These are phyloP conservation scores for Talaromyces sp. DNA, from an alignment of 2,329 filamentous ascomycete species.

Conservation along the genomic window DNA sequence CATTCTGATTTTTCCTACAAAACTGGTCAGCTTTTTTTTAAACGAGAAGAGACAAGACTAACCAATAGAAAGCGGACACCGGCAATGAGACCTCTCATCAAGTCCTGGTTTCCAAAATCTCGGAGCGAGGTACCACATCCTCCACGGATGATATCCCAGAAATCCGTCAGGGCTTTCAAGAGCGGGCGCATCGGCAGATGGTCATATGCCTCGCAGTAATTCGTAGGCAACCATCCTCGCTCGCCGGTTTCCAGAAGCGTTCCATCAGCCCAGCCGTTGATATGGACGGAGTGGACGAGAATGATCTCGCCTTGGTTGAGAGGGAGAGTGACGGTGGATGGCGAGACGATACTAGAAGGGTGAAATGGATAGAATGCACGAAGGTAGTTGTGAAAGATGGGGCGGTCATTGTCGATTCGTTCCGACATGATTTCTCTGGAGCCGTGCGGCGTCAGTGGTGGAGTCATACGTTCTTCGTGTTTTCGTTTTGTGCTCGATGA, in stretches of 20 bases:
- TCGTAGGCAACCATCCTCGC: conserved; percentile 93
- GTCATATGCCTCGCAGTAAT: conserved; percentile 95
- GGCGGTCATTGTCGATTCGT: conserved; percentile 45
- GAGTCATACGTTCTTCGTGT: conserved; percentile 60
- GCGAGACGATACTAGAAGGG: conserved; percentile 69
- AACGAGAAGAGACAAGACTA: conserved; percentile 37
- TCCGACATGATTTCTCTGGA: conserved; percentile 52
- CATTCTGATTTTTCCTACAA: conserved; percentile 79
- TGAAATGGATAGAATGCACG: conserved; percentile 92
- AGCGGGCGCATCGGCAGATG: conserved; percentile 80
- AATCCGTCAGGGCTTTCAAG: conserved; percentile 78
- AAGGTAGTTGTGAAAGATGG: conserved; percentile 88
- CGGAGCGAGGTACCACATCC: conserved; percentile 69
- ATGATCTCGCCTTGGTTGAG: conserved; percentile 89
- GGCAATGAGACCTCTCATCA: conserved; percentile 89
- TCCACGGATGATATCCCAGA: conserved; percentile 85
- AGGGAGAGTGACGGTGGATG: conserved; percentile 81
- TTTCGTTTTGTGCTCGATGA: conserved; percentile 10
- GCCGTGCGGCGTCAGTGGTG: conserved; percentile 68
- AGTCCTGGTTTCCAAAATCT: conserved; percentile 85
- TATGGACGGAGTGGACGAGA: conserved; percentile 91
- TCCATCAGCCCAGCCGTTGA: conserved; percentile 97
- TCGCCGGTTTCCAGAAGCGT: conserved; percentile 81
- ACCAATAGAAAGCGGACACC: conserved; percentile 87
- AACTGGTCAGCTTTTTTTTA: background rate